Evolutionary conservation across 805 yeast genomes (phyloP).

Genomic region (Teunomyces barrocoloradensis): DNA sequence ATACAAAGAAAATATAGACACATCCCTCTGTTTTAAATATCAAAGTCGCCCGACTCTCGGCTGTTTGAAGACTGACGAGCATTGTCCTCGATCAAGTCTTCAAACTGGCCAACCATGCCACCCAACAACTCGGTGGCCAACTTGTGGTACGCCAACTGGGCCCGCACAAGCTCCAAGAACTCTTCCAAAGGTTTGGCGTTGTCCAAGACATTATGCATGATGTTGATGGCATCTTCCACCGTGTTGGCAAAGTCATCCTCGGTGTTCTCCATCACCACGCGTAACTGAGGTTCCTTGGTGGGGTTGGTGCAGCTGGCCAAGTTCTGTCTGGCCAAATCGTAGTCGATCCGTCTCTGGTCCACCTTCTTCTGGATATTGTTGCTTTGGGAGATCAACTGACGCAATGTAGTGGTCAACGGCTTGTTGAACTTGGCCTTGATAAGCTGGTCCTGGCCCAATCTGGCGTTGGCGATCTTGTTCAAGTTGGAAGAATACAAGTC

Average conservation of each 20-base stretch:
- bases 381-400: constrained; percentile 60
- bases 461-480: constrained; percentile 74
- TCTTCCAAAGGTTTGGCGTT: constrained; percentile 67
- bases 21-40: constrained; percentile 15
- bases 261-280: constrained; percentile 75
- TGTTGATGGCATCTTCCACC: constrained; percentile 80
- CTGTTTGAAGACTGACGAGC: constrained; percentile 15
- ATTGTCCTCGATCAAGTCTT: constrained; percentile 54
- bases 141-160: constrained; percentile 80
- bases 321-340: constrained; percentile 69
- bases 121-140: constrained; percentile 67
- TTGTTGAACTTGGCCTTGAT: constrained; percentile 68
- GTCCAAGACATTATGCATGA: constrained; percentile 77
- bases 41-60: constrained; percentile 31
- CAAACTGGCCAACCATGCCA: constrained; percentile 61
- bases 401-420: constrained; percentile 59
- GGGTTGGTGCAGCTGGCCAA: constrained; percentile 41
- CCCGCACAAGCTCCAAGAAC: constrained; percentile 65
- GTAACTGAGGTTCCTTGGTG: constrained; percentile 63
- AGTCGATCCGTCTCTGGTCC: constrained; percentile 71
- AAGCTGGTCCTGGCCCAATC: constrained; percentile 77
- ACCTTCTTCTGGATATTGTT: constrained; percentile 69
- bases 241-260: constrained; percentile 90
- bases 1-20: constrained; percentile 3
- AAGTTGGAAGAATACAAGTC: constrained; percentile 67